These are phyloP conservation scores for Hygrophoropsis aurantiaca DNA, from an alignment of 768 basidiomycete species.

Conservation along the genomic window DNA sequence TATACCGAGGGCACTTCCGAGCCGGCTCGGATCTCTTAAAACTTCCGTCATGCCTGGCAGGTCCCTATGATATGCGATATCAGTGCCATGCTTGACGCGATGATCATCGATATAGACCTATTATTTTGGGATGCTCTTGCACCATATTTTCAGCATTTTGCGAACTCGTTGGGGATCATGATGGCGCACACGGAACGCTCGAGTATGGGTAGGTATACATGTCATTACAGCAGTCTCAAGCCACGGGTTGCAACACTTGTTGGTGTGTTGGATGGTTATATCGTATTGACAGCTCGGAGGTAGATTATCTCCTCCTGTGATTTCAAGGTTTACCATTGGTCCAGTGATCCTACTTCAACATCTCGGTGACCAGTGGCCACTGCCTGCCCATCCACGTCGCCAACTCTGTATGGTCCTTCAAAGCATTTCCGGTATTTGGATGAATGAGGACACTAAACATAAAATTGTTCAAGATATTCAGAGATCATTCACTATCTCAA, in stretches of 20 bases:
- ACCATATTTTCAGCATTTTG: no score
- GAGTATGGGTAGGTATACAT: no score
- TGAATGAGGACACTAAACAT: constrained; percentile 61
- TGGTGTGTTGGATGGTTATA: no score
- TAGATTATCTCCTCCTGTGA: no score
- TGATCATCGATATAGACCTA: no score
- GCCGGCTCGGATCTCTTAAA: constrained; percentile 11
- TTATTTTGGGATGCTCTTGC: no score
- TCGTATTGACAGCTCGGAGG: no score
- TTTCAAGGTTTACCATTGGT: no score
- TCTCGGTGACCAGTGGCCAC: constrained; percentile 52
- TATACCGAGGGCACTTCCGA: constrained; percentile 3
- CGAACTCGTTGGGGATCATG: constrained; percentile 4
- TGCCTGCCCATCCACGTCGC: constrained; percentile 66
- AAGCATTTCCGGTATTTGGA: constrained; percentile 60
- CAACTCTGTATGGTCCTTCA: constrained; percentile 62
- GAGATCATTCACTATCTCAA: not conserved
- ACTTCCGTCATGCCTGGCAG: no score
- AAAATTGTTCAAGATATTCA: not conserved
- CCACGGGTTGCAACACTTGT: no score
- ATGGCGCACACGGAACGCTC: not conserved
- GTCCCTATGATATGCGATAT: constrained; percentile 1
- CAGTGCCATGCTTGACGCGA: no score
- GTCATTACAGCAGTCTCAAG: no score
- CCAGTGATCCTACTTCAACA: constrained; percentile 25